Base-by-base conservation (phyloP, 2,329 filamentous ascomycete species). In the Dothideomycetes sp. region DNA sequence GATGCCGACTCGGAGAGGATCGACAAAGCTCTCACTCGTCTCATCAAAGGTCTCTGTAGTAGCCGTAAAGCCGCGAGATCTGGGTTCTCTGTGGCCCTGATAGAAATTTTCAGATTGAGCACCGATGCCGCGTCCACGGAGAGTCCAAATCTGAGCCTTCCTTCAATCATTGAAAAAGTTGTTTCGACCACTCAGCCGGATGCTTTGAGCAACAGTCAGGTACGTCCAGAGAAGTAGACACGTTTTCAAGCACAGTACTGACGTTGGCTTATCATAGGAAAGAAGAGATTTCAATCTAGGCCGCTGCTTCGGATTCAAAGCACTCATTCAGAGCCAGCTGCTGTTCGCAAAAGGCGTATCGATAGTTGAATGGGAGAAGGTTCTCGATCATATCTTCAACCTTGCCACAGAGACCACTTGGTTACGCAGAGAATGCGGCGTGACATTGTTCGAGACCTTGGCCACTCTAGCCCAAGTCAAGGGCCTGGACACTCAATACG, bases 31-130 rank as follows among this genome's bases (percentile, higher is more conserved):
- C 47, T 68, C 15, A 58, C 57, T 19, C 58, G 67, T 37, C 69
- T 98, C 25, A 85, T 95, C 59, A 78, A 84, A 41, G 91, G 91
- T 28, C 76, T 96, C 13, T 87, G 88, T 46, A 95, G 87, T 58
- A 82, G 86, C 41, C 80, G 86, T 43, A 94, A 94, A 64, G 85
- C 84, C 10, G 86, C 89, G 13, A 75, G 91, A 18, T 67, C 91
- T 36, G 91, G 91, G 3, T 95, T 94, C 59, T 94, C 86, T 40
- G 71, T 95, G 41, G 89, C 89, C 0, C 66, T 96, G 50, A 82
- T 87, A 0, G 88, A 95, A 61, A 66, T 93, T 7, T 59, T 94
- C 31, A 71, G 75, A 4, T 77, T 89, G 53, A 63, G 88, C 4
- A 83, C 50, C 23, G 19, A 25, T 28, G 12, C 34, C 40, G 29